These are phyloP conservation scores for Microbotryomycetes sp. DNA, from an alignment of 1,284 basidiomycete genomes.

Conservation along the genomic window DNA sequence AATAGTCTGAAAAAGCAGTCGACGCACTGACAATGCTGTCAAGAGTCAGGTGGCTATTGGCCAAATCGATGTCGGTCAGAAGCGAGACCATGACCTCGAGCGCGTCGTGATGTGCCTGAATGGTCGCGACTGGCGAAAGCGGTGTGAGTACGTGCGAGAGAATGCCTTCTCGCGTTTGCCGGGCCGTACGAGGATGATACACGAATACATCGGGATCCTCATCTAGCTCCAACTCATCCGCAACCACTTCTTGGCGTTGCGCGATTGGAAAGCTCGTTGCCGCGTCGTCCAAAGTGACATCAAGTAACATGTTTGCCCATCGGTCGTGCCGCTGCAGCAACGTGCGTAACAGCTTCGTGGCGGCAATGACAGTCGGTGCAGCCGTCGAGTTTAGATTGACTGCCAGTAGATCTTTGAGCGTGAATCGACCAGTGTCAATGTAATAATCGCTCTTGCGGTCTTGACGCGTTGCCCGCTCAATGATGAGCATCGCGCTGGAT, in stretches of 20 bases:
- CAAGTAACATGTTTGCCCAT: conserved; percentile 57
- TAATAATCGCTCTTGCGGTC: conserved; percentile 61
- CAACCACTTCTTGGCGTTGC: conserved; percentile 38
- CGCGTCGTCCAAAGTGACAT: conserved; percentile 57
- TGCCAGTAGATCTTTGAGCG: conserved; percentile 74
- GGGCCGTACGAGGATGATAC: conserved; percentile 47
- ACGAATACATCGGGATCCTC: conserved; percentile 44
- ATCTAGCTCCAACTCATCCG: conserved; percentile 45
- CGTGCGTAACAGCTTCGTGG: conserved; percentile 69
- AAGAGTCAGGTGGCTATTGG: conserved; percentile 45
- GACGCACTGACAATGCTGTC: conserved; percentile 40
- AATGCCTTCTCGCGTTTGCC: neutral
- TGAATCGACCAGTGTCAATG: conserved; percentile 76
- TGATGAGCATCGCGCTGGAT: conserved; percentile 72
- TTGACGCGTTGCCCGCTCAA: conserved; percentile 65
- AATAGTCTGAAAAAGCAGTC: conserved; percentile 75
- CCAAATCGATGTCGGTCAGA: conserved; percentile 68
- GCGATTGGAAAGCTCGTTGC: conserved; percentile 65
- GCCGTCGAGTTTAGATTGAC: conserved; percentile 65
- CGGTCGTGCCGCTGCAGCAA: conserved; percentile 64
- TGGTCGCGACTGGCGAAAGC: conserved; percentile 3
- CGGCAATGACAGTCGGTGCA: conserved; percentile 59
- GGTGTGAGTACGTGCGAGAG: conserved; percentile 3
- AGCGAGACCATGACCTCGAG: conserved; percentile 66
- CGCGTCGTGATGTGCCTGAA: conserved; percentile 35